Percentiles rank a stretch among this genome's conserved stretches.
Evolutionary conservation across 31 red algal genomes (phyloP).

Genomic region (Bonnemaisonia californica): DNA sequence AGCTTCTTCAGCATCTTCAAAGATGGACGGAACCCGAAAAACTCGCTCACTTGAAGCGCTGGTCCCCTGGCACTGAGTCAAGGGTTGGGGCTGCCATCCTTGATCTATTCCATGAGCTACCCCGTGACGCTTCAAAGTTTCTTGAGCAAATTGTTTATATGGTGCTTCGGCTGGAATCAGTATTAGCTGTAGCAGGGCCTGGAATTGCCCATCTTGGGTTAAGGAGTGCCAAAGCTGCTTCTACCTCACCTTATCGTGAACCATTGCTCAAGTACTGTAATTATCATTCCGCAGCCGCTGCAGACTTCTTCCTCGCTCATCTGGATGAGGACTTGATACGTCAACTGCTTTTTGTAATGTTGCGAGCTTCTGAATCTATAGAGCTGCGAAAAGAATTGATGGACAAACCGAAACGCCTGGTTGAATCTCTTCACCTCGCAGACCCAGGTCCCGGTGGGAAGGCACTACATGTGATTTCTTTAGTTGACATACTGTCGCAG

Average conservation of each 20-base stretch:
- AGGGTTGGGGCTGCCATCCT: conserved; percentile 86
- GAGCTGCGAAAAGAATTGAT: conserved; percentile 65
- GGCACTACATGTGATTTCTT: conserved; percentile 56
- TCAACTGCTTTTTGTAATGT: conserved; percentile 79
- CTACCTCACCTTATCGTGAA: conserved; percentile 91
- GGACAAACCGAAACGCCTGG: conserved; percentile 49
- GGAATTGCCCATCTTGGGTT: conserved; percentile 91
- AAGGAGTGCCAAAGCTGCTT: conserved; percentile 61
- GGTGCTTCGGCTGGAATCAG: conserved; percentile 84
- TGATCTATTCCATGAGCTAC: conserved; percentile 89
- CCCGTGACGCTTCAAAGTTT: conserved; percentile 71
- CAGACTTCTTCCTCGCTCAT: conserved; percentile 67
- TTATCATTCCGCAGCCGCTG: conserved; percentile 62
- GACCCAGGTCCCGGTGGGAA: conserved; percentile 16
- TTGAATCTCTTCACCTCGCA: conserved; percentile 39
- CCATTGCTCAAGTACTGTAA: conserved; percentile 91
- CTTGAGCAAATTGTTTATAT: conserved; percentile 78
- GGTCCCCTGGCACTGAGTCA: conserved; percentile 77
- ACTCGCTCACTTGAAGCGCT: conserved; percentile 51
- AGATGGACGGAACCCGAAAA: conserved; percentile 93
- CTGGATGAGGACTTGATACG: conserved; percentile 52
- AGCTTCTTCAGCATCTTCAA: conserved; percentile 94
- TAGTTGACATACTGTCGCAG: conserved; percentile 72
- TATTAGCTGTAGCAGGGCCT: conserved; percentile 66
- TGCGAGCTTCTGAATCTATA: conserved; percentile 63